Evolutionary conservation across 257 asterid genomes (phyloP).

Genomic region (Cinchona pubescens): DNA sequence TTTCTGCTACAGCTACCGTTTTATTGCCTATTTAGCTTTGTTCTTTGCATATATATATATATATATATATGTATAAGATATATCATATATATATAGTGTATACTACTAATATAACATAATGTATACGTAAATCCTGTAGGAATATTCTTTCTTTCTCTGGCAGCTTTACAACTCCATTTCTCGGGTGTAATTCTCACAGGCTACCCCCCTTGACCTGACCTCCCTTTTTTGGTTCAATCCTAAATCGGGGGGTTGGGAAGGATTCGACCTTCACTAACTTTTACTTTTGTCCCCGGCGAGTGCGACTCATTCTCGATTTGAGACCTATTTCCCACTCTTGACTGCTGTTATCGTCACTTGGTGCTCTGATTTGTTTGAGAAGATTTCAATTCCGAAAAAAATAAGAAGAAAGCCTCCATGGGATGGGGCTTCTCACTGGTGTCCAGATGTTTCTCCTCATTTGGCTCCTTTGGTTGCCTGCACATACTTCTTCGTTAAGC

Average conservation of each 20-base stretch:
- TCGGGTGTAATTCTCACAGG: neutral
- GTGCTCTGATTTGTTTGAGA: neutral
- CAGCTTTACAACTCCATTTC: neutral
- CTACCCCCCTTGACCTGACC: neutral
- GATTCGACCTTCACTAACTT: no score
- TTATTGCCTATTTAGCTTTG: neutral
- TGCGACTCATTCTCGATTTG: no score
- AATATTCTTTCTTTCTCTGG: neutral
- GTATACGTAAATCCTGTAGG: no score
- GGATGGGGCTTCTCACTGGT: conserved; percentile 44
- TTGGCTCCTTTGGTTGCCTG: conserved; percentile 34
- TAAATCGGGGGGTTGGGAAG: neutral
- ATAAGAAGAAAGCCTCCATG: conserved; percentile 24
- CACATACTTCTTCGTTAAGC: conserved; percentile 21
- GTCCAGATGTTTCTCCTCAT: conserved; percentile 30
- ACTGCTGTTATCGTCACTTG: no score
- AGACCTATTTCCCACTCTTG: no score
- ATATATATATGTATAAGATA: no score
- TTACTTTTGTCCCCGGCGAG: no score
- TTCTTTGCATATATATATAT: no score
- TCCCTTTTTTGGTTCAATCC: neutral
- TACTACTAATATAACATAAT: no score
- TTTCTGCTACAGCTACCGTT: conserved; percentile 17
- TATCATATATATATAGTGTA: no score
- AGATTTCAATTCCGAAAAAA: neutral